Evolutionary conservation across 148 eudicot species (phyloP).

Genomic region (Cornus suecica): DNA sequence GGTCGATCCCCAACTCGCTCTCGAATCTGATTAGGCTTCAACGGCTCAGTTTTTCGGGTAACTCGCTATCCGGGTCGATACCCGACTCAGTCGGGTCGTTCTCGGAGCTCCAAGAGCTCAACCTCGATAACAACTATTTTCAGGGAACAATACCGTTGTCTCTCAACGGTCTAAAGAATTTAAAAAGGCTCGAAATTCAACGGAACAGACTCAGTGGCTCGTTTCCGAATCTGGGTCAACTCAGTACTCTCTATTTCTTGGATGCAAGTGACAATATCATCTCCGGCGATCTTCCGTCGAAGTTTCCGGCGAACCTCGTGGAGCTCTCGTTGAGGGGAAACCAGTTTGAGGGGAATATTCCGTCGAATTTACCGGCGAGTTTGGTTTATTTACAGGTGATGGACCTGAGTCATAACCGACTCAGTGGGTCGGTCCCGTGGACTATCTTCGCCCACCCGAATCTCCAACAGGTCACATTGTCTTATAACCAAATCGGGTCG

Average conservation of each 20-base stretch:
- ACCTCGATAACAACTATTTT: slow-evolving; percentile 51
- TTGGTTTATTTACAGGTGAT: slow-evolving; percentile 55
- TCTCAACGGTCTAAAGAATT: slow-evolving; percentile 37
- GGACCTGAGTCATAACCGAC: slow-evolving; percentile 71
- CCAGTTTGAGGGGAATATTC: slow-evolving; percentile 38
- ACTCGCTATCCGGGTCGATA: slow-evolving; percentile 53
- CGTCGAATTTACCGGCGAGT: slow-evolving; percentile 6
- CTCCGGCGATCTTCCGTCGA: slow-evolving; percentile 48
- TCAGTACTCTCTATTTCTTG: slow-evolving; percentile 34
- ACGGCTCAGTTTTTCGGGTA: slow-evolving; percentile 45
- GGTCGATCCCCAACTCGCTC: slow-evolving; percentile 61
- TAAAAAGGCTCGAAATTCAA: slow-evolving; percentile 61
- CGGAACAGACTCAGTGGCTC: slow-evolving; percentile 49
- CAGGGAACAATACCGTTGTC: slow-evolving; percentile 40
- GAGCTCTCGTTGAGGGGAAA: slow-evolving; percentile 60
- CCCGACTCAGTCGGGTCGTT: slow-evolving; percentile 56
- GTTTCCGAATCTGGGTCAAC: slow-evolving; percentile 64
- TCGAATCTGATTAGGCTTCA: slow-evolving; percentile 44
- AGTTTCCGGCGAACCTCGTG: slow-evolving; percentile 43
- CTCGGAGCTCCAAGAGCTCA: slow-evolving; percentile 46
- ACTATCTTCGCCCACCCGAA: slow-evolving; percentile 56
- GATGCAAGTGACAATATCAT: slow-evolving; percentile 62
- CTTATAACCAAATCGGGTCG: slow-evolving; percentile 32
- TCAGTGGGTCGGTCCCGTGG: slow-evolving; percentile 56
- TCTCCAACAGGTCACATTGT: slow-evolving; percentile 64